Evolutionary conservation across 176 grass and related monocot species (phyloP).

Genomic region (Cocos nucifera): DNA sequence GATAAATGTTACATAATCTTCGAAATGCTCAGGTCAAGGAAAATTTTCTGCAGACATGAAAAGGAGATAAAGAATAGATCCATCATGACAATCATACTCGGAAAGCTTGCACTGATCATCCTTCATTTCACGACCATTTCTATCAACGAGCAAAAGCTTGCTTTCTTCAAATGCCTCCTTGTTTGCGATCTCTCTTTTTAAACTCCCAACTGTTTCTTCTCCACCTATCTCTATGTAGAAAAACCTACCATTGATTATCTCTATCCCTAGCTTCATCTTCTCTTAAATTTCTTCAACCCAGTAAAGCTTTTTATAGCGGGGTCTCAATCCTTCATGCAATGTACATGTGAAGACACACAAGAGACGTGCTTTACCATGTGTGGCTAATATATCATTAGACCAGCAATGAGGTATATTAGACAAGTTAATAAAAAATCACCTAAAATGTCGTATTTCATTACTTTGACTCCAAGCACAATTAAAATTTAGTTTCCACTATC

Average conservation of each 20-base stretch:
- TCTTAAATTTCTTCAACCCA: too few species aligned
- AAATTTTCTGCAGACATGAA: background rate
- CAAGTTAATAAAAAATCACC: too few species aligned
- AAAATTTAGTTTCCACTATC: too few species aligned
- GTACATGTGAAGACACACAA: too few species aligned
- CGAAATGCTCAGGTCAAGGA: background rate
- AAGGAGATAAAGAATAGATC: background rate
- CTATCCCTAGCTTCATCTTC: constrained; percentile 4
- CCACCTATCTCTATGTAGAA: background rate
- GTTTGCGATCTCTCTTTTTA: background rate
- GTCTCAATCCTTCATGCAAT: too few species aligned
- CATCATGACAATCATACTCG: background rate
- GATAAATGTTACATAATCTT: background rate
- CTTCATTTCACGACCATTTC: background rate
- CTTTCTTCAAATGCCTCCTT: background rate
- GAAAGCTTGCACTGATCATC: background rate
- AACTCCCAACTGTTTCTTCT: background rate
- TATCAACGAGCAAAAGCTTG: background rate
- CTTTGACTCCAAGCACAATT: too few species aligned
- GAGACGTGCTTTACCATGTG: too few species aligned
- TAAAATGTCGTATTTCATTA: too few species aligned
- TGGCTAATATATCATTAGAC: too few species aligned
- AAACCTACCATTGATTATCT: background rate
- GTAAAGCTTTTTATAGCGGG: too few species aligned
- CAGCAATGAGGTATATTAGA: too few species aligned